Evolutionary conservation across 2,329 filamentous ascomycete genomes (phyloP).

Genomic region (Monilinia vaccinii-corymbosi): DNA sequence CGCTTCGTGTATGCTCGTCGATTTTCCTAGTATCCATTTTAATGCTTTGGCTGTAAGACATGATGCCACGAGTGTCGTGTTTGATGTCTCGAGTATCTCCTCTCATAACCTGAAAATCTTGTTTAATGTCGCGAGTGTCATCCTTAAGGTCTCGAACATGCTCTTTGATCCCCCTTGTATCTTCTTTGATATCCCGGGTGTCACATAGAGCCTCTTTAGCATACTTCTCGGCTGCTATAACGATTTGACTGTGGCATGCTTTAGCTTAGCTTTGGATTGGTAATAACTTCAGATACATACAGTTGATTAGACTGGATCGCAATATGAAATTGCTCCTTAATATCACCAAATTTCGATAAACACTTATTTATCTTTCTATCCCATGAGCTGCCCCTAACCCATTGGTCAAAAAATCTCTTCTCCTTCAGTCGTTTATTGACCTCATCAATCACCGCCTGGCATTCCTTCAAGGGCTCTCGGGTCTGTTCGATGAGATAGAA

Average conservation of each 20-base stretch:
- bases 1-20: too few relatives aligned
- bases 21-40: too few relatives aligned
- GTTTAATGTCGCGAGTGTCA: background rate
- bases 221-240: background rate
- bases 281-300: background rate
- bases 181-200: background rate
- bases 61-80: too few relatives aligned
- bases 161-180: background rate
- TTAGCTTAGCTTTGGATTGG: background rate
- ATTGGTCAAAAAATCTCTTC: background rate
- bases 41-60: too few relatives aligned
- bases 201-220: background rate
- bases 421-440: background rate
- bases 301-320: background rate
- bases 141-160: background rate
- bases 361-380: background rate
- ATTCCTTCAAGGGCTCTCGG: background rate
- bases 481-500: background rate
- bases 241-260: background rate
- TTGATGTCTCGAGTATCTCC: background rate
- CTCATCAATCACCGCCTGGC: background rate
- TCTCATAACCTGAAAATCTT: background rate
- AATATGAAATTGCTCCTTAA: background rate
- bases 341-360: background rate
- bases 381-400: background rate